phyloP scores from a whole-genome alignment of 768 basidiomycete genomes.

The Russula brevipes region DNA sequence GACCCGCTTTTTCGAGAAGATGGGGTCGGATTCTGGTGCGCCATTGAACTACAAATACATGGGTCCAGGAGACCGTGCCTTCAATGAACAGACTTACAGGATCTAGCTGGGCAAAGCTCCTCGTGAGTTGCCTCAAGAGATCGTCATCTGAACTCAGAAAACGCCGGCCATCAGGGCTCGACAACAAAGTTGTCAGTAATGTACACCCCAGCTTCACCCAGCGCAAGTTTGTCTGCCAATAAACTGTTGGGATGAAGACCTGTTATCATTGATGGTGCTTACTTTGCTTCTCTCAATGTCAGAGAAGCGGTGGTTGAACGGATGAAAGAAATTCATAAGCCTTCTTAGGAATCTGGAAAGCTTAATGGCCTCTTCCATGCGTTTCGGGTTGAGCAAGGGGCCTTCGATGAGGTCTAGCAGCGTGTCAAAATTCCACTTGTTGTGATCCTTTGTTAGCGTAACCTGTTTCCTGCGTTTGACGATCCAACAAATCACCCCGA shows the following conservation, averaged over 20 bases:
- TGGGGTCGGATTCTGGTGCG: conserved; percentile 65
- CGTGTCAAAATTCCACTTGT: conserved; percentile 89
- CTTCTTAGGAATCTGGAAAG: conserved; percentile 85
- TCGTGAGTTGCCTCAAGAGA: conserved; percentile 75
- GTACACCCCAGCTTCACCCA: conserved; percentile 87
- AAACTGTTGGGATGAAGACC: background rate
- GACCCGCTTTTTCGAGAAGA: conserved; percentile 81
- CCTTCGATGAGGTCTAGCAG: conserved; percentile 89
- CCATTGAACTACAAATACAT: conserved; percentile 54
- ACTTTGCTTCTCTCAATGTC: conserved; percentile 71
- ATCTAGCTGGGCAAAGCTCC: conserved; percentile 88
- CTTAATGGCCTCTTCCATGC: conserved; percentile 92
- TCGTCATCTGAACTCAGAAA: conserved; percentile 81
- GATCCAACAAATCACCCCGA: background rate
- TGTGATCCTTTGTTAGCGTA: conserved; percentile 80
- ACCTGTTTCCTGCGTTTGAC: conserved; percentile 45
- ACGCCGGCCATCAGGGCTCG: conserved; percentile 75
- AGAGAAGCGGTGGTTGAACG: conserved; percentile 82
- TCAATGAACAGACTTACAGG: conserved; percentile 51
- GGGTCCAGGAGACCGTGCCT: background rate
- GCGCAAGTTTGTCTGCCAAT: conserved; percentile 58
- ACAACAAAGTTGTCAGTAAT: conserved; percentile 75
- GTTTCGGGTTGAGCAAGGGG: conserved; percentile 81
- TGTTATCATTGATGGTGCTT: background rate
- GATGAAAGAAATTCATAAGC: conserved; percentile 91